Conservation (phyloP, 2,329 filamentous ascomycete species). For the Sclerotiophoma versabilis region DNA sequence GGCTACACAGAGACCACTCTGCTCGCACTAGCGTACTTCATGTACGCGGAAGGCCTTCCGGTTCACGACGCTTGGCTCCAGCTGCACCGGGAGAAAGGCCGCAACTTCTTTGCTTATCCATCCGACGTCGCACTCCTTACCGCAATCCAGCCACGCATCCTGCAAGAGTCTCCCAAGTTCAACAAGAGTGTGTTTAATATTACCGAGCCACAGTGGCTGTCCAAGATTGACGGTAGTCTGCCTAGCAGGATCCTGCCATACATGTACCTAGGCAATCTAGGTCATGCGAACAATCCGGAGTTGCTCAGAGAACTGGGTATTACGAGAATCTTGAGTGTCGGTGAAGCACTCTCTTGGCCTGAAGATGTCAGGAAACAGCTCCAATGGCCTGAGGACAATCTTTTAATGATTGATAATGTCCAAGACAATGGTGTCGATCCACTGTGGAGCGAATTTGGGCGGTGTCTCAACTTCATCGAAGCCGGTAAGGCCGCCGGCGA, state of each 20-base stretch:
- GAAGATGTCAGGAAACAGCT: slow-evolving; percentile 66
- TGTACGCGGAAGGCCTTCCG: slow-evolving; percentile 84
- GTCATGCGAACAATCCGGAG: slow-evolving; percentile 92
- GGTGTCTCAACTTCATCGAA: slow-evolving; percentile 90
- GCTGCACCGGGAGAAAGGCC: slow-evolving; percentile 78
- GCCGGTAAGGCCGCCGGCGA: slow-evolving; percentile 77
- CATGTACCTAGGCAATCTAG: slow-evolving; percentile 94
- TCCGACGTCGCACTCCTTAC: slow-evolving; percentile 86
- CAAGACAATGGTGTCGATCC: slow-evolving; percentile 98
- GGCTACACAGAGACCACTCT: slow-evolving; percentile 96
- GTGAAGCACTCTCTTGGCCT: slow-evolving; percentile 84
- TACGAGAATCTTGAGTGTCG: slow-evolving; percentile 86
- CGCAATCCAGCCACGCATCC: slow-evolving; percentile 75
- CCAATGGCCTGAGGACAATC: slow-evolving; percentile 77
- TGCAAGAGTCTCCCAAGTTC: slow-evolving; percentile 71
- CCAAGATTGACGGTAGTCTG: slow-evolving; percentile 84
- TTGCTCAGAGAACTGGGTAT: slow-evolving; percentile 83
- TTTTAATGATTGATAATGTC: slow-evolving; percentile 82
- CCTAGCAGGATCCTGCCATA: slow-evolving; percentile 90
- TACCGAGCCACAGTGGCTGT: slow-evolving; percentile 80
- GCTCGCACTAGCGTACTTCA: slow-evolving; percentile 88
- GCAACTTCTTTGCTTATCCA: slow-evolving; percentile 96
- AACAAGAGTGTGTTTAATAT: slow-evolving; percentile 60
- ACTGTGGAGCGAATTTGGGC: slow-evolving; percentile 81
- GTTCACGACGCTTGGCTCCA: slow-evolving; percentile 87